These are phyloP conservation scores for Draba incana DNA, from an alignment of 345 rosid genomes.

Conservation along the genomic window DNA sequence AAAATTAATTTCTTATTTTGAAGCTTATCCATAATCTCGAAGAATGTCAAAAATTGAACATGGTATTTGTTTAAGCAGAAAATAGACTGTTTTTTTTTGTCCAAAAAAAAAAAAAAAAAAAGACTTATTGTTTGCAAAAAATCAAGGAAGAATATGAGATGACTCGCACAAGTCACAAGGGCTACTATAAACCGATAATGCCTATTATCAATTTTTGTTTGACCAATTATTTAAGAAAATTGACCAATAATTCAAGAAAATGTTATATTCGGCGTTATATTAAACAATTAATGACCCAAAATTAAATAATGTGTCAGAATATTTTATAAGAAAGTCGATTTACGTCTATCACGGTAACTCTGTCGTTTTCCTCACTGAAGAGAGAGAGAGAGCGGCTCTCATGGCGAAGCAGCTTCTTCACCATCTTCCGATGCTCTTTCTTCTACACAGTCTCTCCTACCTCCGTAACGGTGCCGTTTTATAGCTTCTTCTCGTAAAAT, in stretches of 20 bases:
- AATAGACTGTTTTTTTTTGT: too few relatives aligned
- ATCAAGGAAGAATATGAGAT: too few relatives aligned
- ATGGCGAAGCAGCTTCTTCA: slow-evolving; percentile 52
- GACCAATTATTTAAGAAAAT: slow-evolving; percentile 12
- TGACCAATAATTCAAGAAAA: too few relatives aligned
- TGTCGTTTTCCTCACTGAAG: slow-evolving; percentile 49
- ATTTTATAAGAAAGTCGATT: slow-evolving; percentile 33
- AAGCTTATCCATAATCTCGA: too few relatives aligned
- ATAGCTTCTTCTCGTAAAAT: slow-evolving; percentile 27
- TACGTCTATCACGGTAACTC: slow-evolving; percentile 37
- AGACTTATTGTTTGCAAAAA: too few relatives aligned
- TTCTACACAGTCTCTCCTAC: slow-evolving; percentile 28
- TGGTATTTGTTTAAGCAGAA: too few relatives aligned
- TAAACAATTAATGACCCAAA: slow-evolving; percentile 5
- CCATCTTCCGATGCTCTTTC: slow-evolving; percentile 38
- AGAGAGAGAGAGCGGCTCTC: slow-evolving; percentile 34
- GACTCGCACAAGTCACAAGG: too few relatives aligned
- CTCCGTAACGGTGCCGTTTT: slow-evolving; percentile 44
- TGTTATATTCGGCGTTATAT: slow-evolving; percentile 19
- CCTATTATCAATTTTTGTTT: too few relatives aligned
- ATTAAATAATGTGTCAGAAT: slow-evolving; percentile 24
- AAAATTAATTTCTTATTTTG: too few relatives aligned
- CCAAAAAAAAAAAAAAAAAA: too few relatives aligned
- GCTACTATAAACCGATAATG: too few relatives aligned
- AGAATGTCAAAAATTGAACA: too few relatives aligned